phyloP scores from a whole-genome alignment of 2,329 filamentous ascomycete species.

The Neopestalotiopsis rosae region DNA sequence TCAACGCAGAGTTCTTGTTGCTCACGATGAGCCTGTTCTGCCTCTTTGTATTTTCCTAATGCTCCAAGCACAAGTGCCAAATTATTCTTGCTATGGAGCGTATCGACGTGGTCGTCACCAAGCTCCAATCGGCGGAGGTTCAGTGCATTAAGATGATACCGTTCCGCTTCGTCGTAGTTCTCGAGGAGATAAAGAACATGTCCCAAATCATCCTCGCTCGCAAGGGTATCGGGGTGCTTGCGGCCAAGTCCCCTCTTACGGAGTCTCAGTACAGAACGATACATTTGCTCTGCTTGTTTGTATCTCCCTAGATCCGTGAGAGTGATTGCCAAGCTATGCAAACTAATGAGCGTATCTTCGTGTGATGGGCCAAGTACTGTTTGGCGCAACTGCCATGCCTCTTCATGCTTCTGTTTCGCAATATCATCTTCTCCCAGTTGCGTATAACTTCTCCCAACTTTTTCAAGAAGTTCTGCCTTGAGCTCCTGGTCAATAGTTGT shows the following conservation, averaged over 20 bases:
- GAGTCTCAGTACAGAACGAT: background rate
- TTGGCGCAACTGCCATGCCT: background rate
- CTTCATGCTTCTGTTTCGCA: background rate
- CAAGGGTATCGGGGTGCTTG: background rate
- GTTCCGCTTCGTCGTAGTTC: background rate
- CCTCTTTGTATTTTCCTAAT: background rate
- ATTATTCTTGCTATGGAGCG: background rate
- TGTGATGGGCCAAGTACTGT: background rate
- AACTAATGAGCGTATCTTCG: background rate
- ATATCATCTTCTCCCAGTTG: background rate
- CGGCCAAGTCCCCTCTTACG: background rate
- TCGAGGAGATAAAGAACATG: background rate
- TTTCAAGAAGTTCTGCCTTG: background rate
- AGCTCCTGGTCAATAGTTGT: background rate
- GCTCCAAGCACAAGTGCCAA: background rate
- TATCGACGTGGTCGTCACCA: too few species aligned
- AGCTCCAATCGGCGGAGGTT: background rate
- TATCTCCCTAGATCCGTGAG: background rate
- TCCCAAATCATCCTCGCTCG: background rate
- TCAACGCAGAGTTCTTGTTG: background rate
- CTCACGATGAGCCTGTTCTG: background rate
- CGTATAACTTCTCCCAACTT: background rate
- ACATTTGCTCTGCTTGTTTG: background rate
- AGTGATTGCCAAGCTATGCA: background rate
- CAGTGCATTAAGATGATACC: background rate